These are phyloP conservation scores for Zelonia costaricensis DNA, from an alignment of 208 protist species.

Conservation along the genomic window DNA sequence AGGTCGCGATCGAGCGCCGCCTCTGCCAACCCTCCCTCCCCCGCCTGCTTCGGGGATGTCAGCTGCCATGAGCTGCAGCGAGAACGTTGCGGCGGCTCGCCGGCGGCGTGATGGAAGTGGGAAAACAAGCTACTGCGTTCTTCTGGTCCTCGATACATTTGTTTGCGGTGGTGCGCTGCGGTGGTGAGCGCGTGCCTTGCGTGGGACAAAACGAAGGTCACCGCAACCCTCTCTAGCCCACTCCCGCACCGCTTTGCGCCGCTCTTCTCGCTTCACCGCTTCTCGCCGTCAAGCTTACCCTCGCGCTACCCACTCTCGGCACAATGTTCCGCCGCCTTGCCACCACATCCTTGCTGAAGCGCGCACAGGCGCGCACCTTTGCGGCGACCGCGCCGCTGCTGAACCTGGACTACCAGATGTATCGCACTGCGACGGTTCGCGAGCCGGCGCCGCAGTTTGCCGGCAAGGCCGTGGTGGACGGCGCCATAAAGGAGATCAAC, in stretches of 20 bases:
- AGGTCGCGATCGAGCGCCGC: too few species aligned
- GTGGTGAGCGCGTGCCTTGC: not conserved
- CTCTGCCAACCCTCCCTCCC: too few species aligned
- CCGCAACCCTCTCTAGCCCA: not conserved
- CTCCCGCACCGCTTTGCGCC: not conserved
- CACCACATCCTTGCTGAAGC: constrained; percentile 17
- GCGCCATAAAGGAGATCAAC: constrained; percentile 93
- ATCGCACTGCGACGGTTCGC: constrained; percentile 77
- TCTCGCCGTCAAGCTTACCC: too few species aligned
- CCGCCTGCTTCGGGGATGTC: too few species aligned
- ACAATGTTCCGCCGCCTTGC: constrained; percentile 73
- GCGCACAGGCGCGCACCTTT: constrained; percentile 41
- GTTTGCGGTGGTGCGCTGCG: too few species aligned
- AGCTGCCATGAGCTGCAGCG: too few species aligned
- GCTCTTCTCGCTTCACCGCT: not conserved
- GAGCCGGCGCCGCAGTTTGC: constrained; percentile 89
- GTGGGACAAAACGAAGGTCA: not conserved
- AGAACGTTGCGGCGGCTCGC: too few species aligned
- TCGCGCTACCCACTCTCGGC: too few species aligned
- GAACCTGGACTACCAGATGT: constrained; percentile 85
- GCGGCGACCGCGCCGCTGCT: constrained; percentile 48
- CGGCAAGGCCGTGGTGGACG: constrained; percentile 95
- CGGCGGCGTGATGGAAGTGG: too few species aligned
- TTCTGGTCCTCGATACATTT: too few species aligned
- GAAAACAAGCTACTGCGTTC: too few species aligned